Base-by-base conservation (phyloP, 176 grass and related monocot genomes). In the Phyllostachys edulis region DNA sequence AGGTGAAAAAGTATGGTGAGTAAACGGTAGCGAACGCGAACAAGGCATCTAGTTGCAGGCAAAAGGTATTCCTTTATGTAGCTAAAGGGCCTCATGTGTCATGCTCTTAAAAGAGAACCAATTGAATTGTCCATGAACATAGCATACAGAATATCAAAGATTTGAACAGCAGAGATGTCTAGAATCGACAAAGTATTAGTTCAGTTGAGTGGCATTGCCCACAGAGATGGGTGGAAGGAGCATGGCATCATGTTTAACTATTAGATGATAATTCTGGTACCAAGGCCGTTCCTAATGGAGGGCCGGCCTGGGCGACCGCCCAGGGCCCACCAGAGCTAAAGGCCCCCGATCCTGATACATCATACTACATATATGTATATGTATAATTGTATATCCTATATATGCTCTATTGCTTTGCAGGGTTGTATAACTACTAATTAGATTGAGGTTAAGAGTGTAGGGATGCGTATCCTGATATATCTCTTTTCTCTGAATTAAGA, bases 161-260 rank as follows among this genome's bases (percentile, higher is more conserved):
- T 29, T 42, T 45, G 23, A 4, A 29, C 0, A 49, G 60, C 5
- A 18, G 42, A 78, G 11, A 37, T 18, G 44, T 65, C 76, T 36
- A 64, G n/a, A 79, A 49, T 49, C 42, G 17, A 61, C 26, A 36
- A 66, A 49, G 42, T 64, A 10, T 49, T 36, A 32, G 10, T 21
- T 21, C 24, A 79, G 24, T 79, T 64, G 60, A 79, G 60, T 49
- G 40, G 42, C 60, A 79, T 49, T 64, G 60, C 17, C 41, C 60
- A 40, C 51, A 57, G 2, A 54, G 18, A 21, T 55, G 52, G 50
- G 50, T 54, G 56, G 56, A 59, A 59, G 56, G 21, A 59, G 57
- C 61, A 62, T 13, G 10, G 9, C 59, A 62, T 62, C 59, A 62
- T 62, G 27, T 54, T 52, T 74, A 74, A 74, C 18, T 29, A 52